Base-by-base conservation (phyloP, 1,284 basidiomycete species). In the Ustilago trichophora region DNA sequence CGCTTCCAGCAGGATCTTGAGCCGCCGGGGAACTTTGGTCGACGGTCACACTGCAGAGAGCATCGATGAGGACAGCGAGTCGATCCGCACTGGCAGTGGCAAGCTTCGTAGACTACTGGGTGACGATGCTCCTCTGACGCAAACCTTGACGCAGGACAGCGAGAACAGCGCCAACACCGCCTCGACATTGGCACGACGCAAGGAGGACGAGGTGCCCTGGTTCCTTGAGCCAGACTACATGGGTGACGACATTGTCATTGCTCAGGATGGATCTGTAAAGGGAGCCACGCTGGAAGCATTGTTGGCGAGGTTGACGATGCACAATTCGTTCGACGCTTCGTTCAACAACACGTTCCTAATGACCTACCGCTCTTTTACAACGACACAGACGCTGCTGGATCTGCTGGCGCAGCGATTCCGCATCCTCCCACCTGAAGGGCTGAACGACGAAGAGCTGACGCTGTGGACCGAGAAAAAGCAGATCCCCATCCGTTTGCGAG, bases 311-410 rank as follows among this genome's bases (percentile, higher is more conserved):
- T 84, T 98, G 54, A 98, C 95, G 2, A 89, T 91, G 27, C 95
- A 98, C 81, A 70, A 78, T 37, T 47, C 52, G 22, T 77, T 71
- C 36, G 93, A 94, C 80, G 85, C 88, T 0, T 87, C 88, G 6
- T 98, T 92, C 83, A 91, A 89, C 80, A 90, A 91, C 80, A 90
- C 93, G 2, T 99, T 98, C 86, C 83, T 98, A 63, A 90, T 97
- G 87, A 98, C 96, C 1, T 97, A 93, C 85, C 92, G 94, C 72
- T 95, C 93, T 0, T 98, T 98, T 82, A 93, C 92, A 13, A 90
- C 89, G 1, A 85, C 92, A 16, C 87, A 92, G 52, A 90, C 93
- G 57, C 83, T 98, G 19, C 89, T 98, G 56, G 88, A 92, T 47
- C 84, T 92, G n/a, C 87, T 99, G 22, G 87, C 91, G 10, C 85